Percentiles rank a stretch among this genome's conserved stretches.
phyloP scores from a whole-genome alignment of 169 alveolate genomes.

The Eimeria praecox region DNA sequence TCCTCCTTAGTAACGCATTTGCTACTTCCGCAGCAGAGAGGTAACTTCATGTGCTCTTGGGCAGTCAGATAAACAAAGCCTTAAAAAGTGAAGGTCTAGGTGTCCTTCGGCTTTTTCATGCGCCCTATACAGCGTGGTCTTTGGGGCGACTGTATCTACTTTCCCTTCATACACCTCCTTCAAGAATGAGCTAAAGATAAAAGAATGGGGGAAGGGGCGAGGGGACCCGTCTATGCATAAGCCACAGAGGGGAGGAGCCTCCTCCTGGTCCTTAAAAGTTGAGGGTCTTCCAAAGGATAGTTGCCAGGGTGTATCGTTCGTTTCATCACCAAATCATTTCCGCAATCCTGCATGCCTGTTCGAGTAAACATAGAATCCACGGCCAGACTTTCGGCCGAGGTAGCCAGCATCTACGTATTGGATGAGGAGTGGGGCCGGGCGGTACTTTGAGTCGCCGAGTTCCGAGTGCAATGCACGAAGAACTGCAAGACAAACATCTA shows the following conservation, averaged over 20 bases:
- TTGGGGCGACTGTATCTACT: background rate
- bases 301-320: background rate
- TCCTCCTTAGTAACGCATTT: background rate
- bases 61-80: background rate
- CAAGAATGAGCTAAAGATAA: background rate
- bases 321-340: background rate
- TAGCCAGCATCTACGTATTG: conserved; percentile 95
- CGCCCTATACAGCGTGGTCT: background rate
- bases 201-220: background rate
- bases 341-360: background rate
- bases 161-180: background rate
- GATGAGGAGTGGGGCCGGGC: conserved; percentile 94
- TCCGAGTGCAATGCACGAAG: conserved; percentile 91
- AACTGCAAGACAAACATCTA: conserved; percentile 92
- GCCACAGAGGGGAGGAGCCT: background rate
- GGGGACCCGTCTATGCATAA: background rate
- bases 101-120: background rate
- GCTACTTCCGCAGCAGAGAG: background rate
- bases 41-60: background rate
- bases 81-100: background rate
- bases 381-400: conserved; percentile 93
- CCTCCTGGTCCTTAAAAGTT: background rate
- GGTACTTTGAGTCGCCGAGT: conserved; percentile 94
- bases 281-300: background rate
- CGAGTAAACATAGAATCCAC: conserved; percentile 93